Evolutionary conservation across 23 red algal species (phyloP).

Genomic region (Gracilaria gracilis): DNA sequence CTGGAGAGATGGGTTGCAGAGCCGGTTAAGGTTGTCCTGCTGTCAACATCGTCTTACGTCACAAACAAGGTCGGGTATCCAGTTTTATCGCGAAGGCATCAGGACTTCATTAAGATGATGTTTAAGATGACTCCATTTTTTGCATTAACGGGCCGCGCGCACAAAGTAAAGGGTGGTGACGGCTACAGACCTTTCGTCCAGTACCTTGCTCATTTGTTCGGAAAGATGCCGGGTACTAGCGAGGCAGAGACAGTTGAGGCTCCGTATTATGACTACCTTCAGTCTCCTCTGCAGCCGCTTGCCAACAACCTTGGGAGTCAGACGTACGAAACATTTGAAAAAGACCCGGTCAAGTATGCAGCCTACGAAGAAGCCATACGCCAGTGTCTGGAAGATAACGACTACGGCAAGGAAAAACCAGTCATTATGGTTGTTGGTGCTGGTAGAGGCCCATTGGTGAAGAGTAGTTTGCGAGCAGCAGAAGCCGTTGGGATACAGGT

Average conservation of each 20-base stretch:
- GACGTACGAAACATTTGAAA: conserved; percentile 94
- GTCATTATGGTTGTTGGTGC: conserved; percentile 92
- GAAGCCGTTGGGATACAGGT: conserved; percentile 56
- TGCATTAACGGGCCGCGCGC: conserved; percentile 68
- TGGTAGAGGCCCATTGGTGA: conserved; percentile 83
- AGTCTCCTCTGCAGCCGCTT: conserved; percentile 87
- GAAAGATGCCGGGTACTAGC: conserved; percentile 71
- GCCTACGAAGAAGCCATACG: conserved; percentile 86
- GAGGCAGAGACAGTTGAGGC: conserved; percentile 77
- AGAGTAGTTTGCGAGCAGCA: conserved; percentile 67
- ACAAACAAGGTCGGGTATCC: conserved; percentile 91
- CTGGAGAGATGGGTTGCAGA: conserved; percentile 87
- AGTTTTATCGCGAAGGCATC: conserved; percentile 80
- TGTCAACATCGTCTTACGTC: conserved; percentile 83
- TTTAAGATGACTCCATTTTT: conserved; percentile 77
- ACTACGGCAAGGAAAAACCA: conserved; percentile 34
- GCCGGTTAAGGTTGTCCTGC: conserved; percentile 71
- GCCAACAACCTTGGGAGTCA: conserved; percentile 85
- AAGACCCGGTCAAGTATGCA: conserved; percentile 87
- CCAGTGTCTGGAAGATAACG: conserved; percentile 66
- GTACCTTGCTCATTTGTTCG: conserved; percentile 88
- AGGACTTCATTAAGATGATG: conserved; percentile 78
- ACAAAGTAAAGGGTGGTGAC: conserved; percentile 75
- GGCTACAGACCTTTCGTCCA: conserved; percentile 85
- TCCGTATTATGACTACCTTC: conserved; percentile 90